Base-by-base conservation (phyloP, 768 basidiomycete species). In the Pisolithus orientalis region DNA sequence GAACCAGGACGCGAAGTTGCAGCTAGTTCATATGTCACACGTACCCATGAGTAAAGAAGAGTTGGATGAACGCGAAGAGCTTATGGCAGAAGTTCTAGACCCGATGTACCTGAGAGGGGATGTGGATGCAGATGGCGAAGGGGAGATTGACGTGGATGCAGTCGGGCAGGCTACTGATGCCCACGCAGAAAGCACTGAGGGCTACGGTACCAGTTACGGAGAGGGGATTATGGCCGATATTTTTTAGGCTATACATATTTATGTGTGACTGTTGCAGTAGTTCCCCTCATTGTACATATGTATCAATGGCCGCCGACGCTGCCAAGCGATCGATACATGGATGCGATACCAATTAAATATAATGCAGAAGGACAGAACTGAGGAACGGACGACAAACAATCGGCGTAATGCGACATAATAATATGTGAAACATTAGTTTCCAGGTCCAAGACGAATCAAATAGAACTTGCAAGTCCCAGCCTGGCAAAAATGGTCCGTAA, bases 1-100 rank as follows among this genome's bases (percentile, higher is more conserved):
- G 86, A 75, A 72, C 29, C 80, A 83, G 63, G 87, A 91, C 53
- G 72, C 82, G 65, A 90, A 91, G 62, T 91, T 90, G 88, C 80
- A 89, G 59, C 72, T 88, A 44, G 85, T 93, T 49, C 80, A 85
- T 32, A 75, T 91, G 46, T 77, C 80, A 39, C 88, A 90, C 62
- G 73, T 78, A 27, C 75, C 79, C 3, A 86, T 90, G 78, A 81
- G 77, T 58, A 76, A 77, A 50, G 88, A 89, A 50, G 87, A 93
- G 59, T 75, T 82, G 53, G 81, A 82, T 1, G 90, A 93, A 63
- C 80, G 87, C n/a, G 80, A 84, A 53, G 88, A 90, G 51, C 79
- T 83, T 1, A 70, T 87, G 52, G 84, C 87, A 0, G 88, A 91
- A 64, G 87, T 93, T 5, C 72, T 72, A 13, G 90, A 93, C 63